phyloP scores from a whole-genome alignment of 805 yeast genomes.

The Maudiozyma bulderi region DNA sequence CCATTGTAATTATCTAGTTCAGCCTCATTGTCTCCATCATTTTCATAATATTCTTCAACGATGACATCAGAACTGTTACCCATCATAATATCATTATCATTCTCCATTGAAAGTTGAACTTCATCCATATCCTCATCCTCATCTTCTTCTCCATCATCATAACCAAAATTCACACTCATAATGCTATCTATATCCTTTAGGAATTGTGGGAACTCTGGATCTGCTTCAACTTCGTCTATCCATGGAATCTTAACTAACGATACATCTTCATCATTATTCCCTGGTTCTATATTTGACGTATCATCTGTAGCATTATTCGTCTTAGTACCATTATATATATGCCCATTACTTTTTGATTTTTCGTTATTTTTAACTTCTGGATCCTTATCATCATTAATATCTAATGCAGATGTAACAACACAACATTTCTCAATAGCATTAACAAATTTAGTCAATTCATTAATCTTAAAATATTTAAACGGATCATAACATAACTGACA shows the following conservation, averaged over 20 bases:
- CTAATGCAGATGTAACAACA: conserved; percentile 14
- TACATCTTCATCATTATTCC: conserved; percentile 16
- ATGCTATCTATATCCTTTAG: conserved; percentile 24
- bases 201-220: conserved; percentile 15
- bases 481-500: conserved; percentile 41
- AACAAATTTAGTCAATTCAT: conserved; percentile 34
- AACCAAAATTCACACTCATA: conserved; percentile 26
- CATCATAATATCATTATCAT: conserved; percentile 1
- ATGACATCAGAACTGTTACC: neutral
- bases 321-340: too few species aligned
- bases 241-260: conserved; percentile 24
- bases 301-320: neutral
- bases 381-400: neutral
- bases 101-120: neutral
- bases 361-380: neutral
- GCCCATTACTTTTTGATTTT: neutral
- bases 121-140: conserved; percentile 8
- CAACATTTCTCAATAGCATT: conserved; percentile 33
- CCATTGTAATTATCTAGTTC: neutral
- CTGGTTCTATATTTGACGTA: neutral
- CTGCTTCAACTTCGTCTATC: conserved; percentile 15
- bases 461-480: conserved; percentile 29
- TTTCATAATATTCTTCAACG: conserved; percentile 7
- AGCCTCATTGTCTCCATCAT: neutral
- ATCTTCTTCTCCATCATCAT: conserved; percentile 26